Conservation (phyloP, 2,329 filamentous ascomycete species). For the Phaeosphaeriaceae sp. region DNA sequence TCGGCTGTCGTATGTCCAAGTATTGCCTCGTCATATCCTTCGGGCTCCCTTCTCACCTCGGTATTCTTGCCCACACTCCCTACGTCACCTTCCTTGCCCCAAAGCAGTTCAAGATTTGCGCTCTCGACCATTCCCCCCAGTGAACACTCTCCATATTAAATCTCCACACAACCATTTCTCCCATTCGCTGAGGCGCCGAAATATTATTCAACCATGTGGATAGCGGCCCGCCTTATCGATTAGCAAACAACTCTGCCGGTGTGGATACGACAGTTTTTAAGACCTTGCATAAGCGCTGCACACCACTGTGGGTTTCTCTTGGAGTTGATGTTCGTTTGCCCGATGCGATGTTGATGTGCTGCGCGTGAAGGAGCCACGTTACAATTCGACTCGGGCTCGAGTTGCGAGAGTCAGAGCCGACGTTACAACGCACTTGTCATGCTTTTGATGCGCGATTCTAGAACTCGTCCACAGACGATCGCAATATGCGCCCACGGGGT, state of each 20-base stretch:
- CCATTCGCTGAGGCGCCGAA: background rate
- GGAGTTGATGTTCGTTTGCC: too few species aligned
- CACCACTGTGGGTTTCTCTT: background rate
- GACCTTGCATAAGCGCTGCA: constrained; percentile 25
- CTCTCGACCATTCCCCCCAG: constrained; percentile 1
- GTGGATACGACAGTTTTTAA: constrained; percentile 17
- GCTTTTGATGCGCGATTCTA: background rate
- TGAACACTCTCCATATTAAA: background rate
- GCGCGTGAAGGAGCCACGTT: background rate
- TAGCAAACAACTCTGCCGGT: constrained; percentile 5
- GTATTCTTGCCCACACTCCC: background rate
- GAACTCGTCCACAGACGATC: background rate
- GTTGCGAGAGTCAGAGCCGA: background rate
- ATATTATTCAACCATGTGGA: background rate
- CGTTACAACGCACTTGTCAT: background rate
- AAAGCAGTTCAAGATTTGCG: background rate
- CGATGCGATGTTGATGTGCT: too few species aligned
- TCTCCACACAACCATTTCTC: background rate
- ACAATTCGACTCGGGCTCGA: background rate
- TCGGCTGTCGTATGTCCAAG: background rate
- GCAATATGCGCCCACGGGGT: background rate
- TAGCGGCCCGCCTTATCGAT: constrained; percentile 11
- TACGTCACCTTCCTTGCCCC: background rate
- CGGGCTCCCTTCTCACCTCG: background rate
- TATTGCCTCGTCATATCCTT: background rate